Percentiles rank a stretch among this genome's conserved stretches.
Evolutionary conservation across 345 rosid genomes (phyloP).

Genomic region (Salix arbutifolia): DNA sequence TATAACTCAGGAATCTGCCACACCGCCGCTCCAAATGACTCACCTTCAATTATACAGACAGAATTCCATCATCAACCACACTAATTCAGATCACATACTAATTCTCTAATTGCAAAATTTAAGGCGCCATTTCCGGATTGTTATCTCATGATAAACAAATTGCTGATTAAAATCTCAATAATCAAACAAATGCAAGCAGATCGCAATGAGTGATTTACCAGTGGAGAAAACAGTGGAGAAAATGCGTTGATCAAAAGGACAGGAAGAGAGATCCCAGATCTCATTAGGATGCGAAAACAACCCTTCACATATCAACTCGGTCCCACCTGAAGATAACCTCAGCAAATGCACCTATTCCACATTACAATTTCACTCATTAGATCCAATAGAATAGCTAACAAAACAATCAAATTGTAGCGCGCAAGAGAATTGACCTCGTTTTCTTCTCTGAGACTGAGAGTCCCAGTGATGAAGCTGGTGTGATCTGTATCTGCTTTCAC

Average conservation of each 20-base stretch:
- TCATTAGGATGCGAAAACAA: conserved; percentile 87
- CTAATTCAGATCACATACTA: background rate
- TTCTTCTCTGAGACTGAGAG: conserved; percentile 85
- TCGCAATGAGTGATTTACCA: conserved; percentile 37
- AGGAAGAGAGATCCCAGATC: conserved; percentile 89
- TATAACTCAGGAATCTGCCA: conserved; percentile 98
- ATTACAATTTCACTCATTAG: background rate
- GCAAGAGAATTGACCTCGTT: conserved; percentile 52
- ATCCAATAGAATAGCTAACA: background rate
- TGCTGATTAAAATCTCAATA: background rate
- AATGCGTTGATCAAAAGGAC: conserved; percentile 90
- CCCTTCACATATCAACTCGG: conserved; percentile 86
- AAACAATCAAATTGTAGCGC: background rate
- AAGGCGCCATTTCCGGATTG: no score
- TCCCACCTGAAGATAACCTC: conserved; percentile 78
- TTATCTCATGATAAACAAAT: background rate
- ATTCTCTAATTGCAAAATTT: background rate
- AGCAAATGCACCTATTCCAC: conserved; percentile 76
- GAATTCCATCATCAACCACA: background rate
- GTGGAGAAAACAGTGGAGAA: conserved; percentile 78
- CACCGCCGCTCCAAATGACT: conserved; percentile 79
- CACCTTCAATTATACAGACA: conserved; percentile 43
- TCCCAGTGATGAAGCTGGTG: conserved; percentile 94
- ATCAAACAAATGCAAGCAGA: background rate
- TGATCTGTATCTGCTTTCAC: conserved; percentile 92